Evolutionary conservation across 2,329 filamentous ascomycete species (phyloP).

Genomic region (Thelonectria blattea): DNA sequence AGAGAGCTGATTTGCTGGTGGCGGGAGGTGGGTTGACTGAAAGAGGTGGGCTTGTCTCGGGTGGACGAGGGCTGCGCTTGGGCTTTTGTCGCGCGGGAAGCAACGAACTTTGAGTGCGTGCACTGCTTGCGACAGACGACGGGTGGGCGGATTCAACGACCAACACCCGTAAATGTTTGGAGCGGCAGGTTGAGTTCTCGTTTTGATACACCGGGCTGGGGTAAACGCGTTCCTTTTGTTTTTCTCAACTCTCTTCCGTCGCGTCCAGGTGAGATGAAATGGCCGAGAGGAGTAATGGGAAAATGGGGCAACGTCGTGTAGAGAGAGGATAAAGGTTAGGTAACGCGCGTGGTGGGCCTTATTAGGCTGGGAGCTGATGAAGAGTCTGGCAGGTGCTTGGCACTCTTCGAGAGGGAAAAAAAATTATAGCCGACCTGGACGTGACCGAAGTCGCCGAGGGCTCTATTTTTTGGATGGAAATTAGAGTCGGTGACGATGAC

Average conservation of each 20-base stretch:
- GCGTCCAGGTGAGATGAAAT: constrained; percentile 14
- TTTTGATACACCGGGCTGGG: background rate
- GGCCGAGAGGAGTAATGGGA: constrained; percentile 4
- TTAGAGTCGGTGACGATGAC: constrained; percentile 2
- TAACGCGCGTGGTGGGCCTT: constrained; percentile 21
- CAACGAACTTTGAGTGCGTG: constrained; percentile 21
- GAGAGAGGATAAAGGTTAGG: constrained; percentile 15
- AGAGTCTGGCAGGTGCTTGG: constrained; percentile 9
- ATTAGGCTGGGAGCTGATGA: constrained; percentile 6
- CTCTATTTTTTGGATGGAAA: constrained; percentile 9
- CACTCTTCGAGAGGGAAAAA: background rate
- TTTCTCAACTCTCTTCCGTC: constrained; percentile 10
- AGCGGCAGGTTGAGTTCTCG: background rate
- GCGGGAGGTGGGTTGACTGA: constrained; percentile 37
- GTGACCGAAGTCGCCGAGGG: constrained; percentile 5
- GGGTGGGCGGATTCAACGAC: background rate
- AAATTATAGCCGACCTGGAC: too few relatives aligned
- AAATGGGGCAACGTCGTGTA: constrained; percentile 14
- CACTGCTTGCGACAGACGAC: background rate
- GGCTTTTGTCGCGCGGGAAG: constrained; percentile 31
- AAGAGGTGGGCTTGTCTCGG: constrained; percentile 36
- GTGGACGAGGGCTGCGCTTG: constrained; percentile 30
- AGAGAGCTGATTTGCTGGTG: constrained; percentile 59
- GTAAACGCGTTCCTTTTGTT: constrained; percentile 16
- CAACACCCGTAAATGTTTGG: background rate